phyloP scores from a whole-genome alignment of 345 rosid genomes.

The Dipteronia sinensis region DNA sequence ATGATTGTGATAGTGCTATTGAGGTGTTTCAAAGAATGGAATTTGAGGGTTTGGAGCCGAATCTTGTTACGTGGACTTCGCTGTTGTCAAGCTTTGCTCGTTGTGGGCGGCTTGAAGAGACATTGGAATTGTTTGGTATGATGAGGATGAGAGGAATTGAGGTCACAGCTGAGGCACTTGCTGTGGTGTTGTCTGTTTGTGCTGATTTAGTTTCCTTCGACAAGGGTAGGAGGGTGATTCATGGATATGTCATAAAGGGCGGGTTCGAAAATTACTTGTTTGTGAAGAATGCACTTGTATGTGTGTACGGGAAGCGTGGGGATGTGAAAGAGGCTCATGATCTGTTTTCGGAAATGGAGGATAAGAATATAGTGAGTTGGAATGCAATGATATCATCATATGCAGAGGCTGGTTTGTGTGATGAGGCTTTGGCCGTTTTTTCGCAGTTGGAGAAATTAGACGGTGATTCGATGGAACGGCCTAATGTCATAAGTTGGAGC shows the following conservation, averaged over 20 bases:
- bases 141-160: slow-evolving; percentile 50
- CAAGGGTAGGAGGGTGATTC: slow-evolving; percentile 43
- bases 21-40: slow-evolving; percentile 57
- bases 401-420: slow-evolving; percentile 56
- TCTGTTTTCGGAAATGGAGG: slow-evolving; percentile 45
- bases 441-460: slow-evolving; percentile 44
- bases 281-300: slow-evolving; percentile 54
- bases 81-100: slow-evolving; percentile 66
- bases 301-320: slow-evolving; percentile 61
- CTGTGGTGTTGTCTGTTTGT: slow-evolving; percentile 63
- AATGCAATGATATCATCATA: slow-evolving; percentile 65
- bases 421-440: slow-evolving; percentile 56
- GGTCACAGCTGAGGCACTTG: slow-evolving; percentile 51
- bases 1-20: slow-evolving; percentile 52
- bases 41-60: slow-evolving; percentile 58
- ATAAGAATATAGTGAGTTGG: slow-evolving; percentile 64
- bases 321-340: slow-evolving; percentile 40
- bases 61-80: slow-evolving; percentile 70
- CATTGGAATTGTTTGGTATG: slow-evolving; percentile 41
- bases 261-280: slow-evolving; percentile 61
- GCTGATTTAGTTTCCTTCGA: slow-evolving; percentile 33
- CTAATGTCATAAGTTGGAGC: slow-evolving; percentile 75
- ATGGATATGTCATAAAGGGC: slow-evolving; percentile 55
- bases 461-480: slow-evolving; percentile 33
- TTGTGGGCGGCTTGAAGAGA: slow-evolving; percentile 44